These are phyloP conservation scores for Cenchrus fungigraminus DNA, from an alignment of 176 grass and related monocot genomes.

Conservation along the genomic window DNA sequence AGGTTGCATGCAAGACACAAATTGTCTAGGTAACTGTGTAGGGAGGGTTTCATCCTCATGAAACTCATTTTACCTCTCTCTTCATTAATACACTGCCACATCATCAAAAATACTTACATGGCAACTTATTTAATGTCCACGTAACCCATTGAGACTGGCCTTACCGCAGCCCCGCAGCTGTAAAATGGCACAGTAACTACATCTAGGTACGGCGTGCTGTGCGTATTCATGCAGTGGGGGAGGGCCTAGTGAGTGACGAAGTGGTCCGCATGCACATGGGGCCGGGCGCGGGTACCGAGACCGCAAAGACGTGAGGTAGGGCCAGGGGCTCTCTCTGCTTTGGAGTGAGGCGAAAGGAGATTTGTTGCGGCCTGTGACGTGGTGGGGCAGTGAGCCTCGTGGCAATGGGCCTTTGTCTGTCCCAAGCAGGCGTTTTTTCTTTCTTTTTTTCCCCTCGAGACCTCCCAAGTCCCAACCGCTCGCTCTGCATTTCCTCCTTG, in stretches of 20 bases:
- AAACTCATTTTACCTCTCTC: too few species aligned
- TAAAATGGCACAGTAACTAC: not conserved
- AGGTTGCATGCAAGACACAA: too few species aligned
- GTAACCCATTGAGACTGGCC: too few species aligned
- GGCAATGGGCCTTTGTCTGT: not conserved
- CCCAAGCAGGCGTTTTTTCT: not conserved
- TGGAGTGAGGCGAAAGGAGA: not conserved
- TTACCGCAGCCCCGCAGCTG: not conserved
- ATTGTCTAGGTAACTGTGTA: too few species aligned
- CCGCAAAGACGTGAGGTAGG: not conserved
- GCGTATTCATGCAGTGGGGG: not conserved
- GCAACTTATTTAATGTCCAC: too few species aligned
- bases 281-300: not conserved
- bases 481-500: not conserved
- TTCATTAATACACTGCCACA: too few species aligned
- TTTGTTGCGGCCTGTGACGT: conserved; percentile 4
- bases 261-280: not conserved
- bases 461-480: too few species aligned
- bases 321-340: not conserved
- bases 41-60: too few species aligned
- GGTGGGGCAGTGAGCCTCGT: not conserved
- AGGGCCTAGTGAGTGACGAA: not conserved
- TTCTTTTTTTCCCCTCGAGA: not conserved
- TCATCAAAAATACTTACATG: too few species aligned
- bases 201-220: not conserved